Conservation (phyloP, 139 green algal genomes). For the Raphidocelis subcapitata region DNA sequence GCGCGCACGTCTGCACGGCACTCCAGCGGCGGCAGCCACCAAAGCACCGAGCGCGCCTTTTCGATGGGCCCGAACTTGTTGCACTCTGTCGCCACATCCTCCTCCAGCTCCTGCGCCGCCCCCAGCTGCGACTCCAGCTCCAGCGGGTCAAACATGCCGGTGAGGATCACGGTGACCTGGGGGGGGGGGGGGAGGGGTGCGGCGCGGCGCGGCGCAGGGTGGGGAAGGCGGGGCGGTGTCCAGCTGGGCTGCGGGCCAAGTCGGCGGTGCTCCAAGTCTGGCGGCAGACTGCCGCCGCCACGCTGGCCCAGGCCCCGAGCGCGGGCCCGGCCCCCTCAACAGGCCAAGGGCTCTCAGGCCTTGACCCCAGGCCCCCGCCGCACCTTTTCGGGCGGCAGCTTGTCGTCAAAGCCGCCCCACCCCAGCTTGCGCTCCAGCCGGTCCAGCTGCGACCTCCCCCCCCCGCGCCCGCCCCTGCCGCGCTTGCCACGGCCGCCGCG, state of each 20-base stretch:
- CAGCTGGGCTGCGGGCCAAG: too few species aligned
- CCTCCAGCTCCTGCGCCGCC: slow-evolving; percentile 84
- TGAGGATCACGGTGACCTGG: slow-evolving; percentile 81
- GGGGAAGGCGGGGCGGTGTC: too few species aligned
- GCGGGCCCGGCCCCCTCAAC: too few species aligned
- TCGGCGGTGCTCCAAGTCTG: too few species aligned
- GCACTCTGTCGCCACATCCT: slow-evolving; percentile 78
- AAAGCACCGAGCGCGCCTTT: slow-evolving; percentile 45
- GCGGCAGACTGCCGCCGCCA: too few species aligned
- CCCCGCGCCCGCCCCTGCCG: slow-evolving; percentile 1
- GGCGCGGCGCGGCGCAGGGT: too few species aligned
- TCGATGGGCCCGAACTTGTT: slow-evolving; percentile 82
- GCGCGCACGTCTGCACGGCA: too few species aligned
- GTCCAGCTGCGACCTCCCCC: slow-evolving; percentile 60
- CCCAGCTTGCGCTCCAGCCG: slow-evolving; percentile 62
- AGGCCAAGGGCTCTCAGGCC: too few species aligned
- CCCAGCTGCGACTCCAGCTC: slow-evolving; percentile 87
- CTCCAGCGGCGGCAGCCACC: too few species aligned
- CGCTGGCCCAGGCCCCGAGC: too few species aligned
- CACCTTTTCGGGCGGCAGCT: slow-evolving; percentile 61
- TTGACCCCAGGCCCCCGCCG: too few species aligned
- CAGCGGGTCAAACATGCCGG: slow-evolving; percentile 81
- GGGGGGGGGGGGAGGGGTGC: too few species aligned
- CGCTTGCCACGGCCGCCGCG: neutral
- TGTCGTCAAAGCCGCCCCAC: slow-evolving; percentile 93